These are phyloP conservation scores for Apiotrichum laibachii DNA, from an alignment of 1,284 basidiomycete species.

Conservation along the genomic window DNA sequence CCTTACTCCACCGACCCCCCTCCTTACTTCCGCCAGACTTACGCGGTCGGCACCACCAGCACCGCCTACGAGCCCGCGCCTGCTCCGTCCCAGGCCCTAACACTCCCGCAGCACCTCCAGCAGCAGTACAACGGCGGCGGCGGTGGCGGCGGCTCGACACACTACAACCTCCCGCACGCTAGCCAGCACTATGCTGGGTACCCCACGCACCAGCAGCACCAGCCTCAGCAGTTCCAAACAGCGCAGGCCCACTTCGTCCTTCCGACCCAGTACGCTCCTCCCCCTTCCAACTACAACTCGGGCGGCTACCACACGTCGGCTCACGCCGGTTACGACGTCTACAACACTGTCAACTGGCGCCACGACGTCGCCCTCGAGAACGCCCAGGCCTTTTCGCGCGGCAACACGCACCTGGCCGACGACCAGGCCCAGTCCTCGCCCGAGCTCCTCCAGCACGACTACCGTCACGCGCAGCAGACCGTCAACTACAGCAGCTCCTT, in stretches of 20 bases:
- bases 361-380: not conserved
- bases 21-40: not conserved
- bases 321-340: not conserved
- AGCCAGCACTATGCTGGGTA: not conserved
- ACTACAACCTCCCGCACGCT: not conserved
- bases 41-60: not conserved
- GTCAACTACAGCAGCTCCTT: not conserved
- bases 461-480: not conserved
- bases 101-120: too few relatives aligned
- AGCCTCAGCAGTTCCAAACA: not conserved
- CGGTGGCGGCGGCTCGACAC: too few relatives aligned
- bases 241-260: not conserved
- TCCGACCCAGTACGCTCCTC: not conserved
- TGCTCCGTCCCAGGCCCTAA: not conserved
- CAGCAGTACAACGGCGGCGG: too few relatives aligned
- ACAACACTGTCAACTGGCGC: not conserved
- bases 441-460: not conserved
- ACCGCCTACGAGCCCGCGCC: not conserved
- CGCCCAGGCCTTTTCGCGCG: not conserved
- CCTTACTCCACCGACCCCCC: constrained; percentile 4
- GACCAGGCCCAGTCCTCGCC: not conserved
- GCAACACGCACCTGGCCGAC: not conserved
- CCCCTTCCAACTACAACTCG: not conserved
- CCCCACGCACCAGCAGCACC: not conserved
- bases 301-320: not conserved